Conservation (phyloP, 2,329 filamentous ascomycete species). For the Colletotrichum euphorbiae region DNA sequence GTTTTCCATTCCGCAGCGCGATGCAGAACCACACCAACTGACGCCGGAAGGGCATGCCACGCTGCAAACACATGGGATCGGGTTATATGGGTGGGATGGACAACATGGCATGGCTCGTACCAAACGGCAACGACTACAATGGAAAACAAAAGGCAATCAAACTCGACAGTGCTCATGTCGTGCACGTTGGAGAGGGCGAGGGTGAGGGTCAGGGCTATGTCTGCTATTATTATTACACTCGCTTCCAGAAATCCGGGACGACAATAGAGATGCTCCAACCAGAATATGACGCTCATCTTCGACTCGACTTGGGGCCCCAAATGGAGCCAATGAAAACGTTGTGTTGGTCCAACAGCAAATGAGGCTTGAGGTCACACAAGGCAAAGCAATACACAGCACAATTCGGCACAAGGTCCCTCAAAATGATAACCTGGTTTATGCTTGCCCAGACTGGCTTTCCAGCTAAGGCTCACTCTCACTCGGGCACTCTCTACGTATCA, state of each 20-base stretch:
- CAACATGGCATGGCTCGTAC: not conserved
- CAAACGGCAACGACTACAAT: not conserved
- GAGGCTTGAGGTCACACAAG: conserved; percentile 13
- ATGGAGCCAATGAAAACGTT: conserved; percentile 25
- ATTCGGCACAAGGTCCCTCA: not conserved
- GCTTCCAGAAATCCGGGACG: conserved; percentile 29
- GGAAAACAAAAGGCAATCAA: conserved; percentile 16
- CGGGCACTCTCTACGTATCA: not conserved
- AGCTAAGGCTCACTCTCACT: not conserved
- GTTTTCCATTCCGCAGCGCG: conserved; percentile 14
- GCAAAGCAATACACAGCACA: conserved; percentile 6
- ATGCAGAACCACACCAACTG: conserved; percentile 35
- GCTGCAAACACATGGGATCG: conserved; percentile 31
- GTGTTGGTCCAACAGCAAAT: conserved; percentile 30
- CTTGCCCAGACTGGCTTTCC: not conserved
- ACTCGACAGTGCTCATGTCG: conserved; percentile 1
- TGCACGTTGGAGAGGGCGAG: conserved; percentile 3
- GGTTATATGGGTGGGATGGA: not conserved
- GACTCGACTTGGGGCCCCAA: conserved; percentile 11
- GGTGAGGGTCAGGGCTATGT: conserved; percentile 4
- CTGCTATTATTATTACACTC: conserved; percentile 25
- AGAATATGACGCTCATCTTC: conserved; percentile 18
- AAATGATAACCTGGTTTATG: not conserved
- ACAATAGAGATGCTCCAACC: conserved; percentile 21
- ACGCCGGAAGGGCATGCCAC: conserved; percentile 9